Evolutionary conservation across 345 rosid species (phyloP).

Genomic region (Lepidium aucheri): DNA sequence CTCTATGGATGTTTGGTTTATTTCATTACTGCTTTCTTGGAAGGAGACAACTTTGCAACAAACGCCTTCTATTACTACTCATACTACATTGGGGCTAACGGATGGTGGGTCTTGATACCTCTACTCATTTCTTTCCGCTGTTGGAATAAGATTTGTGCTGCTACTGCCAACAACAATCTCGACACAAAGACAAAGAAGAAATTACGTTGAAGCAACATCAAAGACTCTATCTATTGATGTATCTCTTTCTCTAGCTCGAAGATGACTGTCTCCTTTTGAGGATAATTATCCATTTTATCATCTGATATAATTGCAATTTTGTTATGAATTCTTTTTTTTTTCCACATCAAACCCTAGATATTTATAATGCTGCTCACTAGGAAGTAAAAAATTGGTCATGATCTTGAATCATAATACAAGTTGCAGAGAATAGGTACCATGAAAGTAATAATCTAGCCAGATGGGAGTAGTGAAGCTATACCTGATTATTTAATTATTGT

Average conservation of each 20-base stretch:
- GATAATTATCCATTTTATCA: background rate
- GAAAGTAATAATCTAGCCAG: background rate
- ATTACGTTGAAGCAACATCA: background rate
- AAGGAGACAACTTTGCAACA: constrained; percentile 75
- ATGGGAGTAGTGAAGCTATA: background rate
- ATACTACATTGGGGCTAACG: constrained; percentile 61
- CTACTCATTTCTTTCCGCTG: constrained; percentile 51
- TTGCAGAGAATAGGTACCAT: background rate
- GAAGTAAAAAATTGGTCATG: background rate
- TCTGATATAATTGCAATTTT: background rate
- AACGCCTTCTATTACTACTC: constrained; percentile 53
- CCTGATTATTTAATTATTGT: background rate
- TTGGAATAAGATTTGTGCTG: constrained; percentile 67
- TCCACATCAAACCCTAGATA: background rate
- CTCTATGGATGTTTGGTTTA: constrained; percentile 83
- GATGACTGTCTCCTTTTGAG: background rate
- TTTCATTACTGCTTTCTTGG: constrained; percentile 67
- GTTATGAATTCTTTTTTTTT: too few relatives aligned
- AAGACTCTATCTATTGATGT: background rate
- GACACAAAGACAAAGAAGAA: constrained; percentile 42
- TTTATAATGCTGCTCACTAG: background rate
- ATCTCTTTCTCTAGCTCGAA: background rate
- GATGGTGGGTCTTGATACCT: constrained; percentile 73
- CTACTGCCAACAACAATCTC: constrained; percentile 38
- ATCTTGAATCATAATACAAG: background rate